Percentiles rank a stretch among this genome's conserved stretches.
These are phyloP conservation scores for Podospora sp. DNA, from an alignment of 495 filamentous ascomycete genomes.

Conservation along the genomic window DNA sequence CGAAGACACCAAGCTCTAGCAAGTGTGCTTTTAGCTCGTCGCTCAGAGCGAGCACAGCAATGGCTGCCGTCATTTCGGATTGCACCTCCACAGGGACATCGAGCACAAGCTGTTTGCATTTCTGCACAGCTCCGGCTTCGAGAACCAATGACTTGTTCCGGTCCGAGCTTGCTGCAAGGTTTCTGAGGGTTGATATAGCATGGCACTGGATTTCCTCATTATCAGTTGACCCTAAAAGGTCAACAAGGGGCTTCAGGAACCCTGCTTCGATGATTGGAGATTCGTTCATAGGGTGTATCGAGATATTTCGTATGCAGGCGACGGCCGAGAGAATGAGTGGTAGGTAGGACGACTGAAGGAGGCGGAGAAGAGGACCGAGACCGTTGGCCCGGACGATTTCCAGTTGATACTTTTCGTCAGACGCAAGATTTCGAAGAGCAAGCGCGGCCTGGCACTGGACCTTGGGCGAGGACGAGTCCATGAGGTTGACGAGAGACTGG, in stretches of 20 bases:
- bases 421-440: constrained; percentile 91
- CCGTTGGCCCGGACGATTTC: constrained; percentile 92
- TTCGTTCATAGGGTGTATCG: constrained; percentile 97
- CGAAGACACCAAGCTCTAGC: constrained; percentile 91
- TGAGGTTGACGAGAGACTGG: constrained; percentile 89
- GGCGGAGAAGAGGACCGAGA: constrained; percentile 77
- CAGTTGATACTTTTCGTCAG: constrained; percentile 97
- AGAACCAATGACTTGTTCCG: constrained; percentile 95
- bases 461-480: constrained; percentile 96
- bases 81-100: constrained; percentile 93
- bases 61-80: constrained; percentile 98
- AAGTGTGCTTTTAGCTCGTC: constrained; percentile 93
- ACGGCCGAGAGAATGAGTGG: constrained; percentile 96
- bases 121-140: constrained; percentile 94
- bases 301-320: constrained; percentile 97
- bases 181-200: constrained; percentile 94
- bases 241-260: constrained; percentile 90
- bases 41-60: constrained; percentile 94
- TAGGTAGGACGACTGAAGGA: constrained; percentile 92
- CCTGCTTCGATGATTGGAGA: constrained; percentile 99
- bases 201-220: constrained; percentile 99
- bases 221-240: constrained; percentile 90
- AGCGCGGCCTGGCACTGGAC: constrained; percentile 97
- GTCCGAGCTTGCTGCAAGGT: constrained; percentile 94
- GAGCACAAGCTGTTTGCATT: constrained; percentile 95